Conservation (phyloP, 768 basidiomycete species). For the Hygrocybe coccinea region DNA sequence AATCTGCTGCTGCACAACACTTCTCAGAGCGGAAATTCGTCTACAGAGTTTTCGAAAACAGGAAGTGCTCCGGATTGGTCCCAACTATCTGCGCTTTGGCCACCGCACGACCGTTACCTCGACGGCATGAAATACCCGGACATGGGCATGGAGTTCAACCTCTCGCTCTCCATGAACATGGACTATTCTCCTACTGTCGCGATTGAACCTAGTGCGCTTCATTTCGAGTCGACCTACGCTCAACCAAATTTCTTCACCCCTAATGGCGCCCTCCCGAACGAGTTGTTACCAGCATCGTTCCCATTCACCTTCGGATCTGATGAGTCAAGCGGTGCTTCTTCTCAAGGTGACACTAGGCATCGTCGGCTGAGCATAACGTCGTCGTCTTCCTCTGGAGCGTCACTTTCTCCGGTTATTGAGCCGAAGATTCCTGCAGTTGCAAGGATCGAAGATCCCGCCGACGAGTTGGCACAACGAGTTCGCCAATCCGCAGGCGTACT, state of each 20-base stretch:
- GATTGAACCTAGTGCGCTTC: constrained; percentile 61
- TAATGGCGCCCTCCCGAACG: constrained; percentile 1
- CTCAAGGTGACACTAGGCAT: constrained; percentile 27
- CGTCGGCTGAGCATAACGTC: constrained; percentile 50
- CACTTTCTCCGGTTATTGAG: constrained; percentile 48
- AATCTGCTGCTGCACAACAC: constrained; percentile 52
- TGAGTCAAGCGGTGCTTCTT: constrained; percentile 5
- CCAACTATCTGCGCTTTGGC: constrained; percentile 49
- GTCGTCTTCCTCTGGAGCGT: constrained; percentile 49
- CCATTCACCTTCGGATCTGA: constrained; percentile 19
- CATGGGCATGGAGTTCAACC: constrained; percentile 37
- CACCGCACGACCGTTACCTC: constrained; percentile 20
- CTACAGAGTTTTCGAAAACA: constrained; percentile 28
- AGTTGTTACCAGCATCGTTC: constrained; percentile 12
- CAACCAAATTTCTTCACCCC: neutral
- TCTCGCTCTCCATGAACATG: constrained; percentile 48
- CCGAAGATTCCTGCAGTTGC: constrained; percentile 9
- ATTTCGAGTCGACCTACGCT: constrained; percentile 34
- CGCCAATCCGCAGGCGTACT: constrained; percentile 55
- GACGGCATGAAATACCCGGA: constrained; percentile 34
- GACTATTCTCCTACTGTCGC: constrained; percentile 56
- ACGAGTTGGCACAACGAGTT: constrained; percentile 46
- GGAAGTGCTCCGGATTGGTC: constrained; percentile 49
- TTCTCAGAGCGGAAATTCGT: constrained; percentile 29
- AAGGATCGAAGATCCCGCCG: constrained; percentile 27